Conservation (phyloP, 805 yeast genomes). For the Lipomyces kockii region DNA sequence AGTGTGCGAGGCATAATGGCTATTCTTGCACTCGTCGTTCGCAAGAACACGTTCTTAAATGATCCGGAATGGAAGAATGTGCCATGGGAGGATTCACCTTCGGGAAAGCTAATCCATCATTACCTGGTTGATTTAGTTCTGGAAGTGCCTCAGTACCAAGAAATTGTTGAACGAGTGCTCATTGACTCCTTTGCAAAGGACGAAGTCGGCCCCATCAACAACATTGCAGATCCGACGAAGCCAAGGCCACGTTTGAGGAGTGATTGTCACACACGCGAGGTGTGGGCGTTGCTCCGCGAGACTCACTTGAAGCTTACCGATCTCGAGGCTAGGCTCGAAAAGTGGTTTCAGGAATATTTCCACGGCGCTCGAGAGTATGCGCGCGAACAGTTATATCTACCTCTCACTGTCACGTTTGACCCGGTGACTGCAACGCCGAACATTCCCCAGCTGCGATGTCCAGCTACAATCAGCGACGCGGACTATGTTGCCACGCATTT, state of each 20-base stretch:
- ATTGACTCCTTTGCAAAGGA: neutral
- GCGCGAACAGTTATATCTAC: neutral
- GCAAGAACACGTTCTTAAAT: neutral
- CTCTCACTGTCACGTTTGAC: neutral
- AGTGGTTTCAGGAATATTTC: conserved; percentile 12
- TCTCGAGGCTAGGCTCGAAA: neutral
- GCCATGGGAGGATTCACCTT: conserved; percentile 5
- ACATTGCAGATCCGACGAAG: neutral
- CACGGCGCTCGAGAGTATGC: conserved; percentile 10
- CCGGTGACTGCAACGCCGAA: neutral
- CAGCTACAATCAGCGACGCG: neutral
- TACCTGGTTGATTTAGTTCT: conserved; percentile 2
- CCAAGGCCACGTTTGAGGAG: conserved; percentile 5
- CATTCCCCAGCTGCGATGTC: no score
- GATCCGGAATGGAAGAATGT: conserved; percentile 14
- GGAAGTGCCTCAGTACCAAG: conserved; percentile 19
- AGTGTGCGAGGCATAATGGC: conserved; percentile 3
- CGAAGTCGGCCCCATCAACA: neutral
- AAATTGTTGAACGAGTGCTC: conserved; percentile 9
- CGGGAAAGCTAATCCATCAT: neutral
- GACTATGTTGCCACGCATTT: conserved; percentile 21
- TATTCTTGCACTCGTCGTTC: neutral
- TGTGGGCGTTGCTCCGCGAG: conserved; percentile 1
- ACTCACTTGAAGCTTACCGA: conserved; percentile 4
- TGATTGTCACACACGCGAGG: neutral